phyloP scores from a whole-genome alignment of 169 alveolate species.

The Babesia bovis region DNA sequence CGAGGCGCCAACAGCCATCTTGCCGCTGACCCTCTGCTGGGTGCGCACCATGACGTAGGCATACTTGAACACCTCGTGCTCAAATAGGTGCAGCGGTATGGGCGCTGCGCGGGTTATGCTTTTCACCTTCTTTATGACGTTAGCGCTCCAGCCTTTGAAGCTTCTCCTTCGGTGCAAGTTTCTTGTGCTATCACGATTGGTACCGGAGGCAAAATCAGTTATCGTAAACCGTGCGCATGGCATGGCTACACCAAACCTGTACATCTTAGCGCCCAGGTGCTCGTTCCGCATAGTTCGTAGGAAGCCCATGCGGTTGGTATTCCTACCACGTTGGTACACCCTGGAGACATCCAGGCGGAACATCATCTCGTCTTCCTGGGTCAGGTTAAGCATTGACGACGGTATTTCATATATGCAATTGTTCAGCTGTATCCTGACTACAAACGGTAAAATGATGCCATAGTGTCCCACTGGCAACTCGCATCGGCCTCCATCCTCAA shows the following conservation, averaged over 20 bases:
- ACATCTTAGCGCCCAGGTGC: not conserved
- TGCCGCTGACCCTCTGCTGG: slow-evolving; percentile 20
- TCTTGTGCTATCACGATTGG: not conserved
- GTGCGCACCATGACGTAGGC: slow-evolving; percentile 60
- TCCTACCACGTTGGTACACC: not conserved
- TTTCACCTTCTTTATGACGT: not conserved
- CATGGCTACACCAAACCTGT: slow-evolving; percentile 22
- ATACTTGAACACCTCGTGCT: slow-evolving; percentile 2
- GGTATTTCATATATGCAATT: slow-evolving; percentile 57
- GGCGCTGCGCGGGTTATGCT: not conserved
- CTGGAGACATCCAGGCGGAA: slow-evolving; percentile 44
- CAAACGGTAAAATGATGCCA: slow-evolving; percentile 54
- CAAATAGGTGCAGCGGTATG: slow-evolving; percentile 2
- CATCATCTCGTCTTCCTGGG: slow-evolving; percentile 45
- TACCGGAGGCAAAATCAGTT: not conserved
- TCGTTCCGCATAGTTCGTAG: slow-evolving; percentile 2
- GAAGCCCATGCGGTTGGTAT: slow-evolving; percentile 25
- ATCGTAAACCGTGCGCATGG: not conserved
- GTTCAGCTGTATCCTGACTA: slow-evolving; percentile 53
- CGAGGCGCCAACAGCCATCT: not conserved
- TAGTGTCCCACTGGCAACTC: slow-evolving; percentile 49
- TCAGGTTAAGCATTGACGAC: slow-evolving; percentile 40
- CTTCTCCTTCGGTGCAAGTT: not conserved
- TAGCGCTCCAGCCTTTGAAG: not conserved
- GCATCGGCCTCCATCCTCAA: slow-evolving; percentile 50